Conservation (phyloP, 2,329 filamentous ascomycete species). For the Fusarium transvaalense region DNA sequence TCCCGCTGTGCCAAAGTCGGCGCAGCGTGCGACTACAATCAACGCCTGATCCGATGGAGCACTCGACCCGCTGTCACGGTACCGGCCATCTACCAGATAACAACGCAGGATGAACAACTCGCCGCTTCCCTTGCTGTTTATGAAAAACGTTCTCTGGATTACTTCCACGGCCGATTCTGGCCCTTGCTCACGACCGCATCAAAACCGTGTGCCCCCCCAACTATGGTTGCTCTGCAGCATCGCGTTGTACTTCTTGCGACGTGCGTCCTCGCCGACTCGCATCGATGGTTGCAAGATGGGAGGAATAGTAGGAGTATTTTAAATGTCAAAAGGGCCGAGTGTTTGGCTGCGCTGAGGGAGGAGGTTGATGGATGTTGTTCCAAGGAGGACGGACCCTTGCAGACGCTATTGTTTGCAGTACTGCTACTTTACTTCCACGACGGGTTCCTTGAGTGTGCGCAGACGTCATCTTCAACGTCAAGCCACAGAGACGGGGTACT, state of each 20-base stretch:
- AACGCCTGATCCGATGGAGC: conserved; percentile 58
- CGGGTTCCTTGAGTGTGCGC: conserved; percentile 53
- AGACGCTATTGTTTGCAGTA: conserved; percentile 55
- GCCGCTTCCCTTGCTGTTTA: conserved; percentile 46
- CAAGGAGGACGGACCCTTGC: conserved; percentile 51
- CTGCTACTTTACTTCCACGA: conserved; percentile 59
- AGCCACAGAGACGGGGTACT: conserved; percentile 54
- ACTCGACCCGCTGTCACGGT: conserved; percentile 52
- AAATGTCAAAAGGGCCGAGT: conserved; percentile 48
- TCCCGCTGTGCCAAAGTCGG: conserved; percentile 52
- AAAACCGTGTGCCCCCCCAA: conserved; percentile 50
- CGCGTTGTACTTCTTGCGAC: conserved; percentile 52
- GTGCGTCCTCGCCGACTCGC: conserved; percentile 51
- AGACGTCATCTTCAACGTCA: conserved; percentile 50
- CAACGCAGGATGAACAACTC: conserved; percentile 46
- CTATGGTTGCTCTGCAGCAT: conserved; percentile 49
- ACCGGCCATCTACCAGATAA: conserved; percentile 49
- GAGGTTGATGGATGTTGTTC: conserved; percentile 52
- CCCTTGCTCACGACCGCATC: conserved; percentile 48
- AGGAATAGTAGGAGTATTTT: conserved; percentile 45
- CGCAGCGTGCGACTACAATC: conserved; percentile 49
- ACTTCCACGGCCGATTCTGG: conserved; percentile 53
- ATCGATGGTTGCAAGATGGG: conserved; percentile 51
- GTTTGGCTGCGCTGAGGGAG: conserved; percentile 50
- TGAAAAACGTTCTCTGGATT: conserved; percentile 51